Evolutionary conservation across 2,329 filamentous ascomycete species (phyloP).

Genomic region (Pezicula radicicola): DNA sequence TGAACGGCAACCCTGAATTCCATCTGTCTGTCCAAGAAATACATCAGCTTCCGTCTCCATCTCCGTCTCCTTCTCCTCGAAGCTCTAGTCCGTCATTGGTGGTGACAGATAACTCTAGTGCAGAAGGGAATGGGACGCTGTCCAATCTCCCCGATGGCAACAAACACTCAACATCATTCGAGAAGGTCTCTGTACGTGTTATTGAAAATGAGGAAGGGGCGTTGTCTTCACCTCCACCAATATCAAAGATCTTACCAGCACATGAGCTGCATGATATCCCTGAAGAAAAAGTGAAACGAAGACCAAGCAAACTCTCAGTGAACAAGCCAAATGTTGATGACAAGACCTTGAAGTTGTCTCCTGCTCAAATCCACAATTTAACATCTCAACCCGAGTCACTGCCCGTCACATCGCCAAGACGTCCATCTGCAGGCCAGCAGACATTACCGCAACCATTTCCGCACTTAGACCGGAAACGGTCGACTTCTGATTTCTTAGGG

Average conservation of each 20-base stretch:
- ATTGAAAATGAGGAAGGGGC: slow-evolving; percentile 10
- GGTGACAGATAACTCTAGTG: slow-evolving; percentile 9
- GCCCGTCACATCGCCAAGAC: slow-evolving; percentile 45
- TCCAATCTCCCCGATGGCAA: slow-evolving; percentile 10
- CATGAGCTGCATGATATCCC: slow-evolving; percentile 25
- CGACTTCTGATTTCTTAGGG: slow-evolving; percentile 12
- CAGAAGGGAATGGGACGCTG: slow-evolving; percentile 9
- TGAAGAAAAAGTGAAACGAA: slow-evolving; percentile 20
- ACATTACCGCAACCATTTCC: slow-evolving; percentile 29
- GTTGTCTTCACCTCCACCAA: slow-evolving; percentile 15
- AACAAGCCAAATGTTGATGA: slow-evolving; percentile 27
- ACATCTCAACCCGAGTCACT: slow-evolving; percentile 55
- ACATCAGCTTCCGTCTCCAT: slow-evolving; percentile 23
- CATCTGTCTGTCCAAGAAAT: slow-evolving; percentile 13
- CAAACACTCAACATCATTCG: slow-evolving; percentile 12
- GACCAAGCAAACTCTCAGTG: slow-evolving; percentile 18
- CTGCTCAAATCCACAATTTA: slow-evolving; percentile 56
- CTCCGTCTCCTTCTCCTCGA: slow-evolving; percentile 21
- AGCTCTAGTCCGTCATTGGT: slow-evolving; percentile 18
- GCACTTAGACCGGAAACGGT: slow-evolving; percentile 12
- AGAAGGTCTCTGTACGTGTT: slow-evolving; percentile 5
- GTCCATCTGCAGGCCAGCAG: slow-evolving; percentile 18
- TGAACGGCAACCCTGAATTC: neutral
- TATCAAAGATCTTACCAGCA: slow-evolving; percentile 16
- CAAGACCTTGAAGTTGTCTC: slow-evolving; percentile 51